Percentiles rank a stretch among this genome's conserved stretches.
Evolutionary conservation across 805 yeast genomes (phyloP).

Genomic region (Saccharomycopsis olivae): DNA sequence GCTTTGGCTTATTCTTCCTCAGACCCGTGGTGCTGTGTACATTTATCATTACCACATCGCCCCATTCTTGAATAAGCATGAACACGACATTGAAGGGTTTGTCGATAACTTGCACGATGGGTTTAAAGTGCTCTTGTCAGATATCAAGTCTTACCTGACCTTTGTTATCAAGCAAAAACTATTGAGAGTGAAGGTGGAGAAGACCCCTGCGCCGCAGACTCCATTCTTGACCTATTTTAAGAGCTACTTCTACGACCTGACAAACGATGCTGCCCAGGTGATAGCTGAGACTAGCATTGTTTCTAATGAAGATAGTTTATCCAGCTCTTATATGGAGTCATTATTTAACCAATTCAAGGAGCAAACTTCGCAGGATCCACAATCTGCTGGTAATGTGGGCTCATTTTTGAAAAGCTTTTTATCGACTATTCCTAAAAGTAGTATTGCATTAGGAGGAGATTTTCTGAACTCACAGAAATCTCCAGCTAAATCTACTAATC

Average conservation of each 20-base stretch:
- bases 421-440: conserved; percentile 15
- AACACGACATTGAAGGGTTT: conserved; percentile 25
- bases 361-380: neutral
- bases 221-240: neutral
- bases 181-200: conserved; percentile 6
- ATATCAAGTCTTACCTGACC: conserved; percentile 9
- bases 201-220: neutral
- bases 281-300: no score
- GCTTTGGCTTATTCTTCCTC: conserved; percentile 52
- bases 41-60: conserved; percentile 29
- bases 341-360: conserved; percentile 17
- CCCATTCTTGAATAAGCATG: conserved; percentile 30
- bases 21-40: conserved; percentile 34
- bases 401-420: conserved; percentile 12
- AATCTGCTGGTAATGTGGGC: conserved; percentile 2
- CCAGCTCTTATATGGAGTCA: conserved; percentile 12
- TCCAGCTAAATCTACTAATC: neutral
- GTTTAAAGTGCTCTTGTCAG: conserved; percentile 5
- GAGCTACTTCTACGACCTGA: neutral
- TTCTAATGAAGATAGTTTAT: conserved; percentile 5
- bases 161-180: conserved; percentile 11
- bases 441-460: conserved; percentile 5
- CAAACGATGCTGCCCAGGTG: conserved; percentile 10
- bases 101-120: conserved; percentile 13
- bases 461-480: conserved; percentile 1